phyloP scores from a whole-genome alignment of 345 rosid genomes.

The Hypericum androsaemum region DNA sequence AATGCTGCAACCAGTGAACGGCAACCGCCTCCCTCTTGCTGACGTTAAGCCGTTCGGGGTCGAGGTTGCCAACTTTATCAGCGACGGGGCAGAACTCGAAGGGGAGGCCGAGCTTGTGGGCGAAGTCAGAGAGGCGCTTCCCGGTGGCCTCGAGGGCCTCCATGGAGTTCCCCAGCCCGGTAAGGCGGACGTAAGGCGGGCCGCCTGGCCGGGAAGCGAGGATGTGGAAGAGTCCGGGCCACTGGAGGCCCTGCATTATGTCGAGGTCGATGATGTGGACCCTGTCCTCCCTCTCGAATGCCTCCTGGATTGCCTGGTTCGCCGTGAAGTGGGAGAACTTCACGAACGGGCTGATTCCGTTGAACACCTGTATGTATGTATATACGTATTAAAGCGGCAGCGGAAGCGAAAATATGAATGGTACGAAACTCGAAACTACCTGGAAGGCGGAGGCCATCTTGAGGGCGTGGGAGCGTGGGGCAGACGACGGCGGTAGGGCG shows the following conservation, averaged over 20 bases:
- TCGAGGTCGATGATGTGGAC: slow-evolving; percentile 95
- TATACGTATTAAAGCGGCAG: too few species aligned
- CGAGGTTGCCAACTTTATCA: slow-evolving; percentile 78
- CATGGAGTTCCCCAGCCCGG: slow-evolving; percentile 84
- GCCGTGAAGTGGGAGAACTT: slow-evolving; percentile 99
- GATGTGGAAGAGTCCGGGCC: slow-evolving; percentile 97
- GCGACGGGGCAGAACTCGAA: slow-evolving; percentile 85
- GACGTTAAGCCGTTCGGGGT: slow-evolving; percentile 60
- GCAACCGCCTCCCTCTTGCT: slow-evolving; percentile 91
- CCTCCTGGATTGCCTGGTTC: slow-evolving; percentile 94
- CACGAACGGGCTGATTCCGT: slow-evolving; percentile 89
- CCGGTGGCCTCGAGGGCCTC: slow-evolving; percentile 93
- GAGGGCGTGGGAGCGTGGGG: slow-evolving; percentile 45
- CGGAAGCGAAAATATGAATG: too few species aligned
- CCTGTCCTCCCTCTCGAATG: slow-evolving; percentile 83
- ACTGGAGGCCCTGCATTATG: slow-evolving; percentile 96
- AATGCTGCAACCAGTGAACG: slow-evolving; percentile 97
- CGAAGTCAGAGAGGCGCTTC: slow-evolving; percentile 81
- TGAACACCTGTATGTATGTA: too few species aligned
- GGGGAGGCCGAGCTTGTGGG: slow-evolving; percentile 73
- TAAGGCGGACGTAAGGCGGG: slow-evolving; percentile 84
- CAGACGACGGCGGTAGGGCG: slow-evolving; percentile 57
- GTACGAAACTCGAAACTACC: too few species aligned
- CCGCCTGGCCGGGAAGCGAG: slow-evolving; percentile 90
- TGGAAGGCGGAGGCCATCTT: slow-evolving; percentile 94